phyloP scores from a whole-genome alignment of 352 stramenopile genomes.

The Phytophthora constricta region DNA sequence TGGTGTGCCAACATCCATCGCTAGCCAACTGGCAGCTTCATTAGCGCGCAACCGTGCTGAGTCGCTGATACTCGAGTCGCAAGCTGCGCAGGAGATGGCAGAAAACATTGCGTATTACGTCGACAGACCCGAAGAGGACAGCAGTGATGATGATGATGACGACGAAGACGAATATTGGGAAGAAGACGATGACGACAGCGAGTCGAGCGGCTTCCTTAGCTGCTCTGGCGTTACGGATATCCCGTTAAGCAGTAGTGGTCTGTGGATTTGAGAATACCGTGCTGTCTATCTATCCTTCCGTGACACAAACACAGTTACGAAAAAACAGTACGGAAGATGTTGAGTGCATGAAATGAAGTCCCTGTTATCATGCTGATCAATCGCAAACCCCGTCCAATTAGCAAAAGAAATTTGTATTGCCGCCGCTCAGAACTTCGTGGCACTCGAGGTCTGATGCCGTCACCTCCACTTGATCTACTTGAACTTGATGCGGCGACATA shows the following conservation, averaged over 20 bases:
- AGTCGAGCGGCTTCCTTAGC: constrained; percentile 67
- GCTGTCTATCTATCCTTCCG: too few relatives aligned
- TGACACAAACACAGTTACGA: constrained; percentile 14
- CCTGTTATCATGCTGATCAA: neutral
- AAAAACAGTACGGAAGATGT: neutral
- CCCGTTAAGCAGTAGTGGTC: constrained; percentile 48
- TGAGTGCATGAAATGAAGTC: neutral
- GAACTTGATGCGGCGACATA: neutral
- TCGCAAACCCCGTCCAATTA: constrained; percentile 15
- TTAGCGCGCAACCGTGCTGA: constrained; percentile 66
- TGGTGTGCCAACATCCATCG: constrained; percentile 47
- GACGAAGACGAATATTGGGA: constrained; percentile 11
- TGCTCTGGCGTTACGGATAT: constrained; percentile 51
- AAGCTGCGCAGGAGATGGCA: constrained; percentile 58
- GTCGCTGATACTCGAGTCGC: constrained; percentile 39
- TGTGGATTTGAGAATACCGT: constrained; percentile 56
- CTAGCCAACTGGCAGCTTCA: constrained; percentile 52
- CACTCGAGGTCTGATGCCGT: constrained; percentile 13
- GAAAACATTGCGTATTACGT: constrained; percentile 43
- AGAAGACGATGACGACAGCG: constrained; percentile 40
- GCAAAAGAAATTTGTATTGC: constrained; percentile 26
- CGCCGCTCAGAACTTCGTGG: constrained; percentile 12
- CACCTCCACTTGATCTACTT: constrained; percentile 13
- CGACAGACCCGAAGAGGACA: constrained; percentile 26
- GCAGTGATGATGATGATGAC: constrained; percentile 23